Conservation (phyloP, 176 grass and related monocot species). For the Cymbopogon citratus region DNA sequence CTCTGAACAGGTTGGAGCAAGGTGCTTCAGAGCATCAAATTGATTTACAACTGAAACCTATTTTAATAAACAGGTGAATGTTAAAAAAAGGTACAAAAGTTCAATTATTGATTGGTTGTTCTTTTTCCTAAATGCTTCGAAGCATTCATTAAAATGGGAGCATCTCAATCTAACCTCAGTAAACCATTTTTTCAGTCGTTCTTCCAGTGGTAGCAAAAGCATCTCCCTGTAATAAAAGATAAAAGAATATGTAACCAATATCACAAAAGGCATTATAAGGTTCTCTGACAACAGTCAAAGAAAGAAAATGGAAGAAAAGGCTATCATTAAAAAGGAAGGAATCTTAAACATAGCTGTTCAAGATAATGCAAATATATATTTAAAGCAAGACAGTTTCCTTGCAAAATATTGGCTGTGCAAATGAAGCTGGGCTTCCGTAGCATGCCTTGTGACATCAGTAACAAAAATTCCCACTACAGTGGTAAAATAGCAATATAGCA, state of each 20-base stretch:
- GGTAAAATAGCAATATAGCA: too few species aligned
- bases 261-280: neutral
- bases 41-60: conserved; percentile 52
- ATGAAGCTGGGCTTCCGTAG: too few species aligned
- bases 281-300: neutral
- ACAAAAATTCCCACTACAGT: too few species aligned
- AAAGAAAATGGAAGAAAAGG: neutral
- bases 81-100: neutral
- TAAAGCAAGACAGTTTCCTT: neutral
- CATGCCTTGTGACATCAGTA: too few species aligned
- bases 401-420: too few species aligned
- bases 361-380: neutral
- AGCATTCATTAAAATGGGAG: neutral
- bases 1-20: conserved; percentile 49
- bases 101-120: neutral
- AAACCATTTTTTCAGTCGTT: conserved; percentile 62
- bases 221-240: conserved; percentile 35
- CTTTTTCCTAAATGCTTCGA: neutral
- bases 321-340: neutral
- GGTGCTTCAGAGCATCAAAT: conserved; percentile 65
- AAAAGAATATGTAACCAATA: neutral
- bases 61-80: neutral
- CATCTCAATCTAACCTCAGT: conserved; percentile 44
- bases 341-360: neutral
- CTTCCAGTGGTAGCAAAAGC: conserved; percentile 46